Conservation (phyloP, 129 eudicot species). For the Calendula officinalis region DNA sequence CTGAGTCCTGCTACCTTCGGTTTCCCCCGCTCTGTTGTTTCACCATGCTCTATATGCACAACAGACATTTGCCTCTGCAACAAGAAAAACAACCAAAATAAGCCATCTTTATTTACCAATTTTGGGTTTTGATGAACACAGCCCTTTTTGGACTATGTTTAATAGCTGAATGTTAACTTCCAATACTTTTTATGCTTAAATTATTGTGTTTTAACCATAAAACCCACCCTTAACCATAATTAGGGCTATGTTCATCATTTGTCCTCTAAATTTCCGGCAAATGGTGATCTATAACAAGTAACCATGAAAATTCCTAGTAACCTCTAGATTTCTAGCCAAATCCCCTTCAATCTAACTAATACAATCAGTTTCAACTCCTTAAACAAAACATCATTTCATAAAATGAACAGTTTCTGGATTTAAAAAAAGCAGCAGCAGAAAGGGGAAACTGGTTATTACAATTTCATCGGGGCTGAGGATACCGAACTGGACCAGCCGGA, state of each 20-base stretch:
- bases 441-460: slow-evolving; percentile 42
- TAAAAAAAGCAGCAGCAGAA: neutral
- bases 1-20: slow-evolving; percentile 84
- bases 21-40: slow-evolving; percentile 89
- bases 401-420: neutral
- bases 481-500: slow-evolving; percentile 83
- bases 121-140: neutral
- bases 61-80: slow-evolving; percentile 95
- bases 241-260: neutral
- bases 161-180: neutral
- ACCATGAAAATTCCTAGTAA: too few species aligned
- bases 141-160: too few species aligned
- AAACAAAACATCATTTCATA: neutral
- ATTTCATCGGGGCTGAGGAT: slow-evolving; percentile 97
- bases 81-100: neutral
- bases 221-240: too few species aligned
- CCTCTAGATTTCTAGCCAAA: too few species aligned
- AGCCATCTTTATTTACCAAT: neutral
- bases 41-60: slow-evolving; percentile 81
- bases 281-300: slow-evolving; percentile 11
- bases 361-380: neutral
- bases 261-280: neutral
- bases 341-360: too few species aligned
- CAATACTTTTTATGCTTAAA: neutral
- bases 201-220: too few species aligned